These are phyloP conservation scores for Gymnopus androsaceus DNA, from an alignment of 1,284 basidiomycete species.

Conservation along the genomic window DNA sequence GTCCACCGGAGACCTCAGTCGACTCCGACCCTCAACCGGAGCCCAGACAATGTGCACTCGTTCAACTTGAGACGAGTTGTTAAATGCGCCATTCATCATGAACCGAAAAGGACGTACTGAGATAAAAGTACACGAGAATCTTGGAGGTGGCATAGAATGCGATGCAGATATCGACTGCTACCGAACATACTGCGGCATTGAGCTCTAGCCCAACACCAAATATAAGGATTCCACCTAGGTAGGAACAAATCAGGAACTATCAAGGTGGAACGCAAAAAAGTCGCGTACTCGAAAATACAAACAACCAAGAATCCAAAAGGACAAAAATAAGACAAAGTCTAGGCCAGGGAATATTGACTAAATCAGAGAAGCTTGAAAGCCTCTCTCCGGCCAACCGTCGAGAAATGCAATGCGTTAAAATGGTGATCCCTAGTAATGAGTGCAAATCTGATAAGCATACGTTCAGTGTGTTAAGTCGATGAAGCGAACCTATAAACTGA, in stretches of 20 bases:
- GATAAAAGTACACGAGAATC: slow-evolving; percentile 34
- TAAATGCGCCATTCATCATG: too few relatives aligned
- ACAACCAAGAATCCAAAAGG: slow-evolving; percentile 37
- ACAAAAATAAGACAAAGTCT: slow-evolving; percentile 33
- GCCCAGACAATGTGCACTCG: slow-evolving; percentile 42
- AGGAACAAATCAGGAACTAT: neutral
- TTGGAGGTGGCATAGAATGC: slow-evolving; percentile 38
- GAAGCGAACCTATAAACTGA: slow-evolving; percentile 33
- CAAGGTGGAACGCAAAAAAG: neutral
- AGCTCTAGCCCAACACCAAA: slow-evolving; percentile 38
- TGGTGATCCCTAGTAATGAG: slow-evolving; percentile 36
- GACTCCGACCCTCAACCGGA: slow-evolving; percentile 23
- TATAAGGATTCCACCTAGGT: slow-evolving; percentile 34
- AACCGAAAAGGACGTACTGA: slow-evolving; percentile 30
- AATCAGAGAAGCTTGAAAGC: slow-evolving; percentile 19
- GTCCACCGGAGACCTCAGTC: slow-evolving; percentile 36
- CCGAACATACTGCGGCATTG: slow-evolving; percentile 28
- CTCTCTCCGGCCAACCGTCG: slow-evolving; percentile 27
- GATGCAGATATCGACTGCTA: slow-evolving; percentile 35
- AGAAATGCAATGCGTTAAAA: slow-evolving; percentile 37
- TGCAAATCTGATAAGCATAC: too few relatives aligned
- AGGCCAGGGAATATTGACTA: slow-evolving; percentile 32
- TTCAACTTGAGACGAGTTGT: too few relatives aligned
- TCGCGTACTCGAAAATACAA: slow-evolving; percentile 35
- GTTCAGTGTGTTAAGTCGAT: too few relatives aligned